A percentile compares a stretch with the other conserved stretches of the same genome.
Evolutionary conservation across 192 early-diverging fungal species (phyloP).

Genomic region (Cetraspora pellucida): DNA sequence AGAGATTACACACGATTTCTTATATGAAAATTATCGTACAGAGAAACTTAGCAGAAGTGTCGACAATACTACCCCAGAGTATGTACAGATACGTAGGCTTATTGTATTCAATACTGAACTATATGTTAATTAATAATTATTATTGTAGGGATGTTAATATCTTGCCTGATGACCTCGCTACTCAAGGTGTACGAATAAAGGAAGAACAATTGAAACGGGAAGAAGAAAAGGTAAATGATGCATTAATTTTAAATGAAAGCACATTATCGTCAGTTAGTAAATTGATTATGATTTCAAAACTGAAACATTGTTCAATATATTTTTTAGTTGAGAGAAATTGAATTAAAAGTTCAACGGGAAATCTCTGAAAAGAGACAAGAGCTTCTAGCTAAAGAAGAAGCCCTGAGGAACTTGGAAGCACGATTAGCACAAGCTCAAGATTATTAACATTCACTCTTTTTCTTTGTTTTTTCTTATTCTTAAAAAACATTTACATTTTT

Average conservation of each 20-base stretch:
- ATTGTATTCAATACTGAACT: background rate
- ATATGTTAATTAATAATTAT: background rate
- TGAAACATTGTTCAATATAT: background rate
- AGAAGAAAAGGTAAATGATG: slow-evolving; percentile 49
- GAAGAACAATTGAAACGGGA: slow-evolving; percentile 59
- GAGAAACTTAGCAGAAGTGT: slow-evolving; percentile 72
- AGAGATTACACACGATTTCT: slow-evolving; percentile 93
- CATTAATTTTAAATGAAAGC: background rate
- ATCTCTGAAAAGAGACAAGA: slow-evolving; percentile 61
- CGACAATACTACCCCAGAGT: slow-evolving; percentile 42
- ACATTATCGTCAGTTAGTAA: background rate
- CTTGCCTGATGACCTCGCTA: slow-evolving; percentile 28
- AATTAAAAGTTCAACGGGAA: slow-evolving; percentile 55
- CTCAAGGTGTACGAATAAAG: slow-evolving; percentile 46
- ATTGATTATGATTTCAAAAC: background rate
- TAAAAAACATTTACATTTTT: too few species aligned
- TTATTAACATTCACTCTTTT: background rate
- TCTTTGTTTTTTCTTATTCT: background rate
- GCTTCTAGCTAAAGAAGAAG: slow-evolving; percentile 59
- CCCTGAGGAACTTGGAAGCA: slow-evolving; percentile 52
- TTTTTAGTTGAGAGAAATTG: slow-evolving; percentile 52
- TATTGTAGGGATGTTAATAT: background rate
- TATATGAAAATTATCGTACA: slow-evolving; percentile 96
- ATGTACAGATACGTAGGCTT: slow-evolving; percentile 39
- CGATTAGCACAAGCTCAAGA: slow-evolving; percentile 47